phyloP scores from a whole-genome alignment of 1,284 basidiomycete genomes.

The Fereydounia khargensis region DNA sequence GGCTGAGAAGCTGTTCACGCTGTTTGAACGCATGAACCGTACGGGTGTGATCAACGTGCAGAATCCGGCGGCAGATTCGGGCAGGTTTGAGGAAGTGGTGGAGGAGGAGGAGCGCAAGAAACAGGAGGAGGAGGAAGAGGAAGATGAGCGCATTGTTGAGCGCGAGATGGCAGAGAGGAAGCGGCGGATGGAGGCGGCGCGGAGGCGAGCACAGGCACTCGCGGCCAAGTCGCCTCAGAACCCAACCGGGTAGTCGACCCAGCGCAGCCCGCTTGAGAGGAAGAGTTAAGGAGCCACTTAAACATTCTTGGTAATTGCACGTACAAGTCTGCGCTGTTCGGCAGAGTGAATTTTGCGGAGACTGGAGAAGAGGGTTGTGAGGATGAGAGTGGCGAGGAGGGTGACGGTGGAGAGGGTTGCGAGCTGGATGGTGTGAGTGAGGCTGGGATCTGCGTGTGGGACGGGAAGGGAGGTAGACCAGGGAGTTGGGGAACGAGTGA shows the following conservation, averaged over 20 bases:
- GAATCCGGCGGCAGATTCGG: constrained; percentile 28
- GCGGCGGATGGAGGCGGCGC: constrained; percentile 18
- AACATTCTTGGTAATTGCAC: no score
- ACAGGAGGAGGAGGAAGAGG: constrained; percentile 20
- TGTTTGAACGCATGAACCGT: constrained; percentile 45
- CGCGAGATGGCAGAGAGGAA: constrained; percentile 7
- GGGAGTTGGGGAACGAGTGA: no score
- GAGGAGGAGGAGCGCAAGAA: constrained; percentile 14
- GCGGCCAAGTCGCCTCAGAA: background rate
- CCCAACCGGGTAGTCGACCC: no score
- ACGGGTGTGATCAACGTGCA: constrained; percentile 40
- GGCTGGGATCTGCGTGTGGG: background rate
- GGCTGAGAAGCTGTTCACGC: constrained; percentile 39
- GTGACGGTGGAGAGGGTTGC: background rate
- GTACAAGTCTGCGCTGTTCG: no score
- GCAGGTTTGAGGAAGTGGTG: constrained; percentile 31
- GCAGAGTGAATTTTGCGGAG: no score
- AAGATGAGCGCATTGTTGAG: constrained; percentile 23
- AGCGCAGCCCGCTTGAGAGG: no score
- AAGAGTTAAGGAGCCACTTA: no score
- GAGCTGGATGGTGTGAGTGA: background rate
- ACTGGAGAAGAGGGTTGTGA: no score
- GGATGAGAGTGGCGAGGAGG: no score
- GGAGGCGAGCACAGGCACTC: constrained; percentile 11
- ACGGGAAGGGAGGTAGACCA: no score